Evolutionary conservation across 192 early-diverging fungal species (phyloP), one percentile per base, ranked within the genome.

Genomic region (Coemansia sp.): DNA sequence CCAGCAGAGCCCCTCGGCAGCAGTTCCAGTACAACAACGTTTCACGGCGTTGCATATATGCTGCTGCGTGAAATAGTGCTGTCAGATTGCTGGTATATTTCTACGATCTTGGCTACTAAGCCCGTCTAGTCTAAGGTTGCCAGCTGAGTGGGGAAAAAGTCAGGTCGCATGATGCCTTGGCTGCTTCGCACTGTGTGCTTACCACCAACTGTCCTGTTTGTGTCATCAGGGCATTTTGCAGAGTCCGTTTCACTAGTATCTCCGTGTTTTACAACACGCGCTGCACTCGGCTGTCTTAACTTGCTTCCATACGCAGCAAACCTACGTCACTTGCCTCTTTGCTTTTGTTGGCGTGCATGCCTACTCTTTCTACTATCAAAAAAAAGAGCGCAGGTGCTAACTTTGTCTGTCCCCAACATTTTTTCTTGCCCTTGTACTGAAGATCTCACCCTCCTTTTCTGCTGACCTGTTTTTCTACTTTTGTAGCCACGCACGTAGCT

Each of bases 401-500:
- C 53, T 32, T 32, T 30, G 8, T 11, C 51, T 27, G 27, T 27
- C 50, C 57, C 25, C 51, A 6, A 29, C 39, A 39, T 50, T 61
- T 64, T 1, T 6, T 9, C 31, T 19, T 62, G 27, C 27, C 50
- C 46, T 31, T 39, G 33, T 32, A 61, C 42, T 61, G 50, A 55
- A n/a, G 23, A 10, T 7, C 42, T 50, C 39, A 24, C 46, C 17
- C 32, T 53, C 17, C 17, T 57, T 46, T 54, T 14, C 17, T 32
- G 23, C 11, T 23, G 27, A 39, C 31, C 61, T 21, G 23, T 7
- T 60, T 59, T 59, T 51, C 59, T 42, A 30, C 50, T 57, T 21
- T 54, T 61, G 66, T 74, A 74, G 72, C 67, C 54, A 66, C 33
- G 33, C 33, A 54, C 63, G 63, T 57, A 39, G 63, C 63, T 17